phyloP scores from a whole-genome alignment of 1,139 yeast species.

The Casaregolazyma lundiana region DNA sequence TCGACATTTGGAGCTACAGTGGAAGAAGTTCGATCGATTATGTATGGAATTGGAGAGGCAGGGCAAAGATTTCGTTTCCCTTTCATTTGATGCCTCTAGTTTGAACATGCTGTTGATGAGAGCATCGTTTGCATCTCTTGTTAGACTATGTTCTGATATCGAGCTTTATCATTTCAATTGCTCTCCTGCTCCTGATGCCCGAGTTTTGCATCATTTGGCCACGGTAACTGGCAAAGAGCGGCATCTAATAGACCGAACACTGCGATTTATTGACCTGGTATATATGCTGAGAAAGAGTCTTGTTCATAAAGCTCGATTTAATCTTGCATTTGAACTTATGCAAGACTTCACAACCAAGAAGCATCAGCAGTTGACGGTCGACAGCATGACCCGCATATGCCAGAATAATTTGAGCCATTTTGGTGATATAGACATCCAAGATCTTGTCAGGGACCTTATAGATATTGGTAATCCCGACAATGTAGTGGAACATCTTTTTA shows the following conservation, averaged over 20 bases:
- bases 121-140: constrained; percentile 21
- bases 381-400: constrained; percentile 20
- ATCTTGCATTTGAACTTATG: constrained; percentile 13
- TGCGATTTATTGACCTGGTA: constrained; percentile 19
- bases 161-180: constrained; percentile 24
- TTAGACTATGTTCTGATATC: constrained; percentile 21
- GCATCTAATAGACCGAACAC: constrained; percentile 14
- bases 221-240: constrained; percentile 8
- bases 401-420: constrained; percentile 19
- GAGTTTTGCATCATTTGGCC: constrained; percentile 12
- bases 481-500: constrained; percentile 11
- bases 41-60: constrained; percentile 63
- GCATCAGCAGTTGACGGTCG: constrained; percentile 20
- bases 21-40: constrained; percentile 58
- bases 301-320: constrained; percentile 13
- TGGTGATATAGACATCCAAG: constrained; percentile 19
- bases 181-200: constrained; percentile 19
- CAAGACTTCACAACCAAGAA: constrained; percentile 17
- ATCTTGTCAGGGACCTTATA: constrained; percentile 19
- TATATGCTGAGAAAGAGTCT: constrained; percentile 15
- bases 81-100: constrained; percentile 28
- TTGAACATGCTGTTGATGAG: constrained; percentile 20
- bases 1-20: constrained; percentile 38
- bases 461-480: constrained; percentile 21
- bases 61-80: constrained; percentile 50